A percentile compares a stretch with the other conserved stretches of the same genome.
These are phyloP conservation scores for Pythium chondricola DNA, from an alignment of 352 stramenopile species.

Conservation along the genomic window DNA sequence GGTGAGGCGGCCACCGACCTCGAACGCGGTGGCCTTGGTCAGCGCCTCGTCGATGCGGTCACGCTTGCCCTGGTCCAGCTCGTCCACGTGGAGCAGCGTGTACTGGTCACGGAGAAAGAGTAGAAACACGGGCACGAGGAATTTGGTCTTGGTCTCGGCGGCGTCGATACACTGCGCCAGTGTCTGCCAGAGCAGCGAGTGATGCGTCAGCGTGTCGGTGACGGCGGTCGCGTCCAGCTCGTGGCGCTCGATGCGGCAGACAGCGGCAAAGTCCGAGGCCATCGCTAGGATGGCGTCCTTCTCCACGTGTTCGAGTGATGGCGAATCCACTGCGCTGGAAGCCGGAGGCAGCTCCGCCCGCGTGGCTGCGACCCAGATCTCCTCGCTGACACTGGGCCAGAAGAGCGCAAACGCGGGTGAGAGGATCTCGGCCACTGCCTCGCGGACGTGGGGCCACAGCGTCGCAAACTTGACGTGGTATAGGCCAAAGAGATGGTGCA, in stretches of 20 bases:
- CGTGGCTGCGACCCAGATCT: conserved; percentile 41
- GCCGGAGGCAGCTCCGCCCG: conserved; percentile 10
- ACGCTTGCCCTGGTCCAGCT: conserved; percentile 39
- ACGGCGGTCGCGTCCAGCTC: conserved; percentile 32
- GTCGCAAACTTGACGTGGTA: conserved; percentile 88
- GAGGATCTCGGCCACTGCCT: conserved; percentile 55
- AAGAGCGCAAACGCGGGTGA: conserved; percentile 52
- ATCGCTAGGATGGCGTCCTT: conserved; percentile 11
- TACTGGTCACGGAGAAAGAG: conserved; percentile 83
- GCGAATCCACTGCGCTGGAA: conserved; percentile 1
- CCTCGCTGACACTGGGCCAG: conserved; percentile 49
- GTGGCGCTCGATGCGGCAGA: conserved; percentile 52
- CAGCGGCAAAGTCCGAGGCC: conserved; percentile 33
- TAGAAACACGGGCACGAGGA: conserved; percentile 82
- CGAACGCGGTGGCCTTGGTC: conserved; percentile 27
- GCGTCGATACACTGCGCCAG: conserved; percentile 68
- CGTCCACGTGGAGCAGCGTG: conserved; percentile 61
- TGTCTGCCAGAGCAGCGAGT: conserved; percentile 76
- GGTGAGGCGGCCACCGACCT: conserved; percentile 16
- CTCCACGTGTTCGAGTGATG: conserved; percentile 13
- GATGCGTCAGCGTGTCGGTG: conserved; percentile 69
- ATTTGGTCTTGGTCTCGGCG: conserved; percentile 81
- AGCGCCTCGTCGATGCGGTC: conserved; percentile 44
- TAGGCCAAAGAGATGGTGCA: conserved; percentile 71
- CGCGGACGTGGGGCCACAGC: conserved; percentile 76